A percentile compares a stretch with the other conserved stretches of the same genome.
Evolutionary conservation across 2,329 filamentous ascomycete genomes (phyloP).

Genomic region (Aureobasidium sp.): DNA sequence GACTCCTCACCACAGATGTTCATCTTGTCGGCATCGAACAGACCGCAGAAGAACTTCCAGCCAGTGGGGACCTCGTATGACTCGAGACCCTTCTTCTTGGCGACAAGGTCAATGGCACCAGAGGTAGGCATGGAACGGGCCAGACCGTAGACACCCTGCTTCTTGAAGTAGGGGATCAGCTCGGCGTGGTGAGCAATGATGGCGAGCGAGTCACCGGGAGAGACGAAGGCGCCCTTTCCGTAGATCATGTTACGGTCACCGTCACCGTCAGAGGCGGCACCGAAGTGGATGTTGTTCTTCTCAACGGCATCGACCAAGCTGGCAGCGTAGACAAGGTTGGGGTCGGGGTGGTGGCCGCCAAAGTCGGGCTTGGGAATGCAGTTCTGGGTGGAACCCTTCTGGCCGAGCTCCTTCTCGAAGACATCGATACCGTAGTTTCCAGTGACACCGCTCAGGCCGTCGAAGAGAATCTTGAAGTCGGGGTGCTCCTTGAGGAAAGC

Average conservation of each 20-base stretch:
- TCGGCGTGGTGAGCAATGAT: slow-evolving; percentile 97
- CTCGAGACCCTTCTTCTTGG: slow-evolving; percentile 83
- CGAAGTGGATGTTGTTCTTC: slow-evolving; percentile 85
- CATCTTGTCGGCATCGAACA: slow-evolving; percentile 90
- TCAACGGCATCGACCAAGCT: slow-evolving; percentile 91
- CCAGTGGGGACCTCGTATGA: slow-evolving; percentile 97
- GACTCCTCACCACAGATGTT: slow-evolving; percentile 98
- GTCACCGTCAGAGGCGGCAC: slow-evolving; percentile 91
- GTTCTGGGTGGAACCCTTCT: slow-evolving; percentile 78
- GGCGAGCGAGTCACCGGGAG: slow-evolving; percentile 84
- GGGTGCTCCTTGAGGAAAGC: slow-evolving; percentile 78
- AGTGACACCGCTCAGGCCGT: slow-evolving; percentile 88
- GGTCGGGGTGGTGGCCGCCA: slow-evolving; percentile 93
- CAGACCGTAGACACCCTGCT: slow-evolving; percentile 90
- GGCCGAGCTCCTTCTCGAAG: slow-evolving; percentile 86
- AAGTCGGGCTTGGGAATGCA: slow-evolving; percentile 90
- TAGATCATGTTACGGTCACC: slow-evolving; percentile 99
- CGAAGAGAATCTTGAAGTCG: slow-evolving; percentile 96
- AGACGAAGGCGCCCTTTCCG: slow-evolving; percentile 91
- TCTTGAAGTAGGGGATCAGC: slow-evolving; percentile 96
- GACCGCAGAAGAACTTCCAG: slow-evolving; percentile 98
- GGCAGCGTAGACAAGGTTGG: slow-evolving; percentile 94
- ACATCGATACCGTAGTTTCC: slow-evolving; percentile 92
- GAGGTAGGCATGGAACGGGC: slow-evolving; percentile 98
- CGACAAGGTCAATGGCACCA: slow-evolving; percentile 89